A percentile compares a stretch with the other conserved stretches of the same genome.
phyloP scores from a whole-genome alignment of 345 rosid genomes.

The Citrus inodora region DNA sequence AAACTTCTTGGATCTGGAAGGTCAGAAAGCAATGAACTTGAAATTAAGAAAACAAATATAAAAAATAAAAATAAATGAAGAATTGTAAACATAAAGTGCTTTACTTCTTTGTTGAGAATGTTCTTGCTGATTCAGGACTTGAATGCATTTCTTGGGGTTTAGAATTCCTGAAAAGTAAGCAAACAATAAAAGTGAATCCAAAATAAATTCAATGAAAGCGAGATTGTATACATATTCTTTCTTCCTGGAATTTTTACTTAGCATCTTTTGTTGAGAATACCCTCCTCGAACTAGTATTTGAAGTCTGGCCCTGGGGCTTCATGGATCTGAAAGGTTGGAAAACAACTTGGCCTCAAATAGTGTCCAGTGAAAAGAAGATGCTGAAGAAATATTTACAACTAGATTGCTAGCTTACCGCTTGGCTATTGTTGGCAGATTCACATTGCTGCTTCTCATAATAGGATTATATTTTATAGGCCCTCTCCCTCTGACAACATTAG shows the following conservation, averaged over 20 bases:
- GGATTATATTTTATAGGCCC: slow-evolving; percentile 19
- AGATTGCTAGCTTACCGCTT: neutral
- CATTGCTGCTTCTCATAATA: neutral
- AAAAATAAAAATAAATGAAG: no score
- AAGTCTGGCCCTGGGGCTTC: neutral
- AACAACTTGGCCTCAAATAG: neutral
- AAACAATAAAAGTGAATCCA: neutral
- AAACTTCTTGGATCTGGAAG: slow-evolving; percentile 9
- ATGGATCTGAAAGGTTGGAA: neutral
- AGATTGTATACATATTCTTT: neutral
- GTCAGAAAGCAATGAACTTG: neutral
- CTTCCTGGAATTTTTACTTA: neutral
- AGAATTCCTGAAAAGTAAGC: neutral
- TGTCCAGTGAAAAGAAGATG: neutral
- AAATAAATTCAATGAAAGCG: neutral
- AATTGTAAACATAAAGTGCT: neutral
- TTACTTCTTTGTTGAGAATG: neutral
- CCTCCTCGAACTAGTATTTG: neutral
- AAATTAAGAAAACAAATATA: no score
- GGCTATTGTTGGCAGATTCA: neutral
- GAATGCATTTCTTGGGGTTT: slow-evolving; percentile 4
- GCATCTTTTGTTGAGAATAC: neutral
- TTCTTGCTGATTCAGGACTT: slow-evolving; percentile 4
- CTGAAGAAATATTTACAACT: neutral
- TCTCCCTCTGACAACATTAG: slow-evolving; percentile 12